These are phyloP conservation scores for Atkinsonella texensis DNA, from an alignment of 2,329 filamentous ascomycete species.

Conservation along the genomic window DNA sequence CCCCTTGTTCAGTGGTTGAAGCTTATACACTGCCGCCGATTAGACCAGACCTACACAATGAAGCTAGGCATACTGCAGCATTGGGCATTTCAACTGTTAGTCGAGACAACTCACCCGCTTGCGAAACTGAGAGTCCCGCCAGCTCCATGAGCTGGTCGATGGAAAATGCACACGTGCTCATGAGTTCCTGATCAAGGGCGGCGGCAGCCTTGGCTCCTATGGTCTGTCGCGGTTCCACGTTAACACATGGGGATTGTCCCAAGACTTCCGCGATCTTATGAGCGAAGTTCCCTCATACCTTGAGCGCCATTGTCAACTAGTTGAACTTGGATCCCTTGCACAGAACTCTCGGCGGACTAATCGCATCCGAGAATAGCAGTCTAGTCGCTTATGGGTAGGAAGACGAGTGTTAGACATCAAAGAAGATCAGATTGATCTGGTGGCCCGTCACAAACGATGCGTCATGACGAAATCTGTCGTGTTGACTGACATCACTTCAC, in stretches of 20 bases:
- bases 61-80: not conserved
- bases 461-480: not conserved
- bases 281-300: not conserved
- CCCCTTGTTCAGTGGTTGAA: constrained; percentile 65
- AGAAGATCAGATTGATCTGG: not conserved
- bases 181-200: constrained; percentile 84
- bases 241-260: not conserved
- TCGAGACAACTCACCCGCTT: constrained; percentile 50
- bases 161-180: constrained; percentile 79
- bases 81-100: not conserved
- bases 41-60: not conserved
- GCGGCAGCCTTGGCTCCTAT: constrained; percentile 79
- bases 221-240: constrained; percentile 43
- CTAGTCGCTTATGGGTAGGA: not conserved
- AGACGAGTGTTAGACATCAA: not conserved
- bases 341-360: too few relatives aligned
- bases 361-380: not conserved
- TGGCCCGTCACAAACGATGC: not conserved
- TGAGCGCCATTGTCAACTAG: not conserved
- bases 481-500: constrained; percentile 6
- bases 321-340: not conserved
- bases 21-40: constrained; percentile 53
- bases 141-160: constrained; percentile 97
- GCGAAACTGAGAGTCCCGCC: constrained; percentile 82
- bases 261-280: not conserved